These are phyloP conservation scores for Mrakia blollopis DNA, from an alignment of 768 basidiomycete species.

Conservation along the genomic window DNA sequence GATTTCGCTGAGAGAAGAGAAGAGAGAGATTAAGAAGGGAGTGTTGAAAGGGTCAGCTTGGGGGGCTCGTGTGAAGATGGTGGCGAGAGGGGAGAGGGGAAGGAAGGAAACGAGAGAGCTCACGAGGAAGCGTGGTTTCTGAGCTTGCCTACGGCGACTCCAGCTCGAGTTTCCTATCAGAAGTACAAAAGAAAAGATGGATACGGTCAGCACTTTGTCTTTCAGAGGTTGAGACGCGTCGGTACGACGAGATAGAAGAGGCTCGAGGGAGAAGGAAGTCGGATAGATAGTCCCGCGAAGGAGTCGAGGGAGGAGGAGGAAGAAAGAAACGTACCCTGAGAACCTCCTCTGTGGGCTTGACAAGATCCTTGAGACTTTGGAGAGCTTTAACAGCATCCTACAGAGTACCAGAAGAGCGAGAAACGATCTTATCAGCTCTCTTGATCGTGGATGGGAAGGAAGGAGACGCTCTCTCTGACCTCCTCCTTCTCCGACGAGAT, in stretches of 20 bases:
- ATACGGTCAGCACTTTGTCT: not conserved
- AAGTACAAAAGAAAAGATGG: not conserved
- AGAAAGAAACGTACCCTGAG: constrained; percentile 19
- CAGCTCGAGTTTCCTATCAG: constrained; percentile 87
- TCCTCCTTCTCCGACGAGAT: not conserved
- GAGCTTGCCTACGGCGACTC: constrained; percentile 86
- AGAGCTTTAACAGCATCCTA: constrained; percentile 15
- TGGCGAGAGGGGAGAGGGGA: constrained; percentile 1
- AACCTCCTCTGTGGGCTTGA: constrained; percentile 29
- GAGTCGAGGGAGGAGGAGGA: not conserved
- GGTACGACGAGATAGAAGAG: not conserved
- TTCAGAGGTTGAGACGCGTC: not conserved
- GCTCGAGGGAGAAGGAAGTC: not conserved
- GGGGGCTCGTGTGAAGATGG: too few species aligned
- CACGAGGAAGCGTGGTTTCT: constrained; percentile 55
- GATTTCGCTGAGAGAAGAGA: constrained; percentile 49
- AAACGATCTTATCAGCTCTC: not conserved
- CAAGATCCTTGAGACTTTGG: constrained; percentile 1
- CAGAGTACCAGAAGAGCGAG: not conserved
- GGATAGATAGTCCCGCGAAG: not conserved
- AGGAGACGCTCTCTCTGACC: not conserved
- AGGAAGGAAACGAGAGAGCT: constrained; percentile 8
- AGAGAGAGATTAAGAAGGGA: too few species aligned
- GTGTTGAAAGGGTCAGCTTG: too few species aligned
- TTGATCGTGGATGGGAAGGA: not conserved